Percentiles rank a stretch among this genome's conserved stretches.
Evolutionary conservation across 2,329 filamentous ascomycete species (phyloP).

Genomic region (Alternaria brassicicola): DNA sequence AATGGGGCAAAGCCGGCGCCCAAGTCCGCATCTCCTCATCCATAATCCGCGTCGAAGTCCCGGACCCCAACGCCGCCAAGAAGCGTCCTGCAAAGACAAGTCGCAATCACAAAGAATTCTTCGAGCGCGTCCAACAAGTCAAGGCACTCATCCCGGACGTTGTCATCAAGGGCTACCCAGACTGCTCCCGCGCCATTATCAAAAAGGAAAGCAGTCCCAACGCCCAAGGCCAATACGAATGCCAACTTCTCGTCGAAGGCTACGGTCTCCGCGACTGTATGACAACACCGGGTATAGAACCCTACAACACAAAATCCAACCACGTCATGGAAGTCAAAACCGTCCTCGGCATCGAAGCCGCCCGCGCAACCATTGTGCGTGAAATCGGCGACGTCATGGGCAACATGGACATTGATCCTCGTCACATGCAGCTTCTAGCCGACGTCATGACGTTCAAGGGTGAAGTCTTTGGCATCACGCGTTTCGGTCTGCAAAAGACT

Average conservation of each 20-base stretch:
- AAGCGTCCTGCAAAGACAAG: slow-evolving; percentile 37
- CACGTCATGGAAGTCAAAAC: slow-evolving; percentile 87
- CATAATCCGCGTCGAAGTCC: slow-evolving; percentile 75
- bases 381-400: slow-evolving; percentile 92
- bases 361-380: slow-evolving; percentile 82
- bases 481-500: slow-evolving; percentile 96
- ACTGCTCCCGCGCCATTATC: slow-evolving; percentile 86
- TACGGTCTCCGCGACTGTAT: slow-evolving; percentile 90
- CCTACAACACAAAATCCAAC: slow-evolving; percentile 76
- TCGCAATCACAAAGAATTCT: slow-evolving; percentile 63
- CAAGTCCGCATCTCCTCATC: slow-evolving; percentile 46
- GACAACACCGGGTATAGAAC: slow-evolving; percentile 89
- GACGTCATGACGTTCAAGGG: slow-evolving; percentile 99
- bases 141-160: slow-evolving; percentile 81
- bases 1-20: slow-evolving; percentile 71
- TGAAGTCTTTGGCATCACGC: slow-evolving; percentile 93
- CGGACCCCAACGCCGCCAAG: slow-evolving; percentile 50
- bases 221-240: slow-evolving; percentile 65
- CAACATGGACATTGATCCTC: slow-evolving; percentile 93
- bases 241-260: slow-evolving; percentile 79
- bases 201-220: slow-evolving; percentile 75
- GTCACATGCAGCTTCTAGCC: slow-evolving; percentile 95
- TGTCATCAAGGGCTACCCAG: slow-evolving; percentile 88
- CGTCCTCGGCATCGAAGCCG: slow-evolving; percentile 93
- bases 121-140: slow-evolving; percentile 81